Percentiles rank a stretch among this genome's conserved stretches.
These are phyloP conservation scores for Coprinopsis strossmayeri DNA, from an alignment of 768 basidiomycete species.

Conservation along the genomic window DNA sequence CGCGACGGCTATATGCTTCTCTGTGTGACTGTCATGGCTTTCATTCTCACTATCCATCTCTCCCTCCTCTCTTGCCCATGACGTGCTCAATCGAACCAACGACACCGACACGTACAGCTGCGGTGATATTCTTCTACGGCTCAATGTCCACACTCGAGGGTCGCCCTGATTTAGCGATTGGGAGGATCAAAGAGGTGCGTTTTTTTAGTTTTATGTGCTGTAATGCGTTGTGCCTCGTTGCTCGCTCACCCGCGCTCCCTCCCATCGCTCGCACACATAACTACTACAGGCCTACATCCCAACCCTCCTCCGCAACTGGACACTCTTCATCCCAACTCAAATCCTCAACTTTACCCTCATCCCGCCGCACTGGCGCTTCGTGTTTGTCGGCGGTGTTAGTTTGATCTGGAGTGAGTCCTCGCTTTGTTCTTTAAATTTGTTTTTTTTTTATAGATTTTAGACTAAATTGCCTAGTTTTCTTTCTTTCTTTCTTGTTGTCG, in stretches of 20 bases:
- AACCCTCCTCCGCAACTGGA: conserved; percentile 75
- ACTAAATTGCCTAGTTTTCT: too few species aligned
- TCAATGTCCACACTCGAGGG: conserved; percentile 81
- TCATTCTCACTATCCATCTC: not conserved
- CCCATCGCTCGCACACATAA: not conserved
- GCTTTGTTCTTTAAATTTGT: too few species aligned
- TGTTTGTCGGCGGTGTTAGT: conserved; percentile 69
- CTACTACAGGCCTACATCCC: conserved; percentile 54
- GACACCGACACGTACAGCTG: conserved; percentile 22
- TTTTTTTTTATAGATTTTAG: too few species aligned
- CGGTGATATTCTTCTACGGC: conserved; percentile 51
- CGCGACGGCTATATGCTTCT: too few species aligned
- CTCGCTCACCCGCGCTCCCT: too few species aligned
- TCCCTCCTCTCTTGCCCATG: not conserved
- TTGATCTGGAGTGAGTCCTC: conserved; percentile 72
- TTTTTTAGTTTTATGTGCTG: not conserved
- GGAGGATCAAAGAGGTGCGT: conserved; percentile 42
- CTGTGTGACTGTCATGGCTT: not conserved
- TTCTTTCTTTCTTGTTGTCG: too few species aligned
- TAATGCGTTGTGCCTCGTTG: too few species aligned
- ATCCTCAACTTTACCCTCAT: conserved; percentile 73
- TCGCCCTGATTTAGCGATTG: conserved; percentile 40
- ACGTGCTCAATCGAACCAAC: not conserved
- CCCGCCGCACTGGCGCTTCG: conserved; percentile 71
- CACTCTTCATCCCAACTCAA: conserved; percentile 72